Percentiles rank a stretch among this genome's conserved stretches.
Evolutionary conservation across 108 stramenopile species (phyloP).

Genomic region (Cyclotella kingstonii): DNA sequence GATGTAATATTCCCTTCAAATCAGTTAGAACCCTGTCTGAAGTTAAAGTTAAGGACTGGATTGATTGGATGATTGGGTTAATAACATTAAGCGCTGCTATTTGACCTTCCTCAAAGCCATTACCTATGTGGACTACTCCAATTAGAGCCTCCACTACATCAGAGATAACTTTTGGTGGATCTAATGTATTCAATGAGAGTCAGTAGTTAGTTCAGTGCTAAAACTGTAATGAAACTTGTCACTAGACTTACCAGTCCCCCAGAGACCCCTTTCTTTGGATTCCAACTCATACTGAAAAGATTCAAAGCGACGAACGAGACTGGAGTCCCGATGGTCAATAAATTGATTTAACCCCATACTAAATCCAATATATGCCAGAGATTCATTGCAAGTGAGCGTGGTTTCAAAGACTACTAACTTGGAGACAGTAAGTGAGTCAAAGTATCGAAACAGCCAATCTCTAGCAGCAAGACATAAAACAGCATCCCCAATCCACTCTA

Average conservation of each 20-base stretch:
- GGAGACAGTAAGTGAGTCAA: constrained; percentile 16
- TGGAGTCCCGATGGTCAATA: constrained; percentile 57
- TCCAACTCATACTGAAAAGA: constrained; percentile 38
- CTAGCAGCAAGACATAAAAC: constrained; percentile 59
- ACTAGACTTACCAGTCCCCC: constrained; percentile 45
- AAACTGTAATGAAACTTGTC: background rate
- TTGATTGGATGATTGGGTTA: constrained; percentile 14
- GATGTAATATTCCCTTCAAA: constrained; percentile 30
- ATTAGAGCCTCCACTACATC: constrained; percentile 66
- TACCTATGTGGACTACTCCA: constrained; percentile 52
- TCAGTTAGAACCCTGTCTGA: constrained; percentile 1
- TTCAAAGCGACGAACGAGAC: constrained; percentile 51
- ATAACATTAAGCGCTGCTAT: constrained; percentile 26
- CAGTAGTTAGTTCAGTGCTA: background rate
- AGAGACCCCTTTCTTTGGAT: constrained; percentile 44
- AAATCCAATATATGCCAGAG: constrained; percentile 49
- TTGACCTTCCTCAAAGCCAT: constrained; percentile 45
- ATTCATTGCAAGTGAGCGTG: constrained; percentile 57
- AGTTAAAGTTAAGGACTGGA: constrained; percentile 7
- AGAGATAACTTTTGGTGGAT: constrained; percentile 60
- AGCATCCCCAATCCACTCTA: constrained; percentile 75
- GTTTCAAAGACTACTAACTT: constrained; percentile 49
- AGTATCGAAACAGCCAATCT: constrained; percentile 49
- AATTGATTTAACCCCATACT: constrained; percentile 37
- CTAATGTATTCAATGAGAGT: constrained; percentile 1